Evolutionary conservation across 139 green algal species (phyloP).

Genomic region (Haematococcus sp.): DNA sequence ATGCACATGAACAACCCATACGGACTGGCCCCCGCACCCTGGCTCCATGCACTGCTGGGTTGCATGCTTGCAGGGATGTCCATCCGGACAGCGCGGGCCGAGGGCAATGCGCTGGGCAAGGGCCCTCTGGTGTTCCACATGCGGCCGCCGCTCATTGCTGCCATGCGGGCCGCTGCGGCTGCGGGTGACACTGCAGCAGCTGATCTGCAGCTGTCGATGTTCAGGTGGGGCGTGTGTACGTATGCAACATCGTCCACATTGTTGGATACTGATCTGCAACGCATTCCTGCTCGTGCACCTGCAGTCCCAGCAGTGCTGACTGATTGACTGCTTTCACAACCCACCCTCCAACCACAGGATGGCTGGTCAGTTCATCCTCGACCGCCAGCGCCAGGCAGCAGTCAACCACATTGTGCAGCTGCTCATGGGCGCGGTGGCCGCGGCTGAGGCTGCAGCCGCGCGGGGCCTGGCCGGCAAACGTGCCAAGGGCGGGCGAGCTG

Average conservation of each 20-base stretch:
- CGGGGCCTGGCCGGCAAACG: neutral
- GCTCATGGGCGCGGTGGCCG: constrained; percentile 20
- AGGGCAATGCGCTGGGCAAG: constrained; percentile 77
- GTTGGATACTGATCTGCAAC: neutral
- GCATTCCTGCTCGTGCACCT: neutral
- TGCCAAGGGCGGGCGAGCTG: neutral
- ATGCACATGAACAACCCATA: too few relatives aligned
- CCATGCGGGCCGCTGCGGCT: neutral
- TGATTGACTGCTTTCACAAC: too few relatives aligned
- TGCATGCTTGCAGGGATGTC: constrained; percentile 10
- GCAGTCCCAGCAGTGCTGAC: too few relatives aligned
- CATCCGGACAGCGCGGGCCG: constrained; percentile 18
- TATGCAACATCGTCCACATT: neutral
- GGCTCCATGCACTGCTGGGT: too few relatives aligned
- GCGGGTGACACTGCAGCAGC: constrained; percentile 29
- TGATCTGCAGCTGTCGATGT: constrained; percentile 64
- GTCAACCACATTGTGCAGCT: constrained; percentile 25
- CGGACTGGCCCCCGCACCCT: too few relatives aligned
- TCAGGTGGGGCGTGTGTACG: constrained; percentile 44
- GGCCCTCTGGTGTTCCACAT: constrained; percentile 72
- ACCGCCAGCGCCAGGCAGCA: constrained; percentile 37
- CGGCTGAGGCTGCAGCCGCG: neutral
- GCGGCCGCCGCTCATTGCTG: neutral
- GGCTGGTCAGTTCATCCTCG: constrained; percentile 55
- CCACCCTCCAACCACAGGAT: constrained; percentile 6